Conservation (phyloP, 2,329 filamentous ascomycete species). For the Ascochyta rabiei region DNA sequence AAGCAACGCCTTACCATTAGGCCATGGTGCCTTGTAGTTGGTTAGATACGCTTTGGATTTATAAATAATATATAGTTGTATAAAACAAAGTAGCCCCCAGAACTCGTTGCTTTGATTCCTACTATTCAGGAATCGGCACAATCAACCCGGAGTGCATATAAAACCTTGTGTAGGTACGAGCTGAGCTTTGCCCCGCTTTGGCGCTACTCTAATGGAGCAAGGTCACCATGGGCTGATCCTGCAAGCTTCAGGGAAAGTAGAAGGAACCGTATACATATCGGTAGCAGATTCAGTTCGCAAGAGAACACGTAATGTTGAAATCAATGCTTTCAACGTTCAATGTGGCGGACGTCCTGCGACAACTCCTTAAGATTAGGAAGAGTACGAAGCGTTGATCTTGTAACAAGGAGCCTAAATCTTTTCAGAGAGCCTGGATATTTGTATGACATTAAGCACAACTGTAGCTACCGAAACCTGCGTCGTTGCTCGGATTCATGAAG, state of each 20-base stretch:
- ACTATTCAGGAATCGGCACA: no score
- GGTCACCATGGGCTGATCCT: neutral
- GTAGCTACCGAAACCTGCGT: neutral
- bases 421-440: no score
- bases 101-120: no score
- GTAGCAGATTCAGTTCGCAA: neutral
- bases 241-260: neutral
- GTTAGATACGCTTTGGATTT: neutral
- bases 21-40: constrained; percentile 43
- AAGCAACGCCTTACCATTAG: constrained; percentile 55
- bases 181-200: neutral
- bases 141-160: neutral
- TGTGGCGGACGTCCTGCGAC: no score
- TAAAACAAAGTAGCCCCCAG: no score
- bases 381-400: no score
- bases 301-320: neutral
- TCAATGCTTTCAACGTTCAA: neutral
- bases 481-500: neutral
- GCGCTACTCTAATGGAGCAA: neutral
- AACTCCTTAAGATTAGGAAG: neutral
- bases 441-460: no score
- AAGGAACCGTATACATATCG: neutral
- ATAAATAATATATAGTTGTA: neutral
- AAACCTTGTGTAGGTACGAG: neutral
- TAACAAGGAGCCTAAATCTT: no score